Evolutionary conservation across 2,329 filamentous ascomycete genomes (phyloP), one percentile per base, ranked within the genome.

Genomic region (Endocalyx cinctus): DNA sequence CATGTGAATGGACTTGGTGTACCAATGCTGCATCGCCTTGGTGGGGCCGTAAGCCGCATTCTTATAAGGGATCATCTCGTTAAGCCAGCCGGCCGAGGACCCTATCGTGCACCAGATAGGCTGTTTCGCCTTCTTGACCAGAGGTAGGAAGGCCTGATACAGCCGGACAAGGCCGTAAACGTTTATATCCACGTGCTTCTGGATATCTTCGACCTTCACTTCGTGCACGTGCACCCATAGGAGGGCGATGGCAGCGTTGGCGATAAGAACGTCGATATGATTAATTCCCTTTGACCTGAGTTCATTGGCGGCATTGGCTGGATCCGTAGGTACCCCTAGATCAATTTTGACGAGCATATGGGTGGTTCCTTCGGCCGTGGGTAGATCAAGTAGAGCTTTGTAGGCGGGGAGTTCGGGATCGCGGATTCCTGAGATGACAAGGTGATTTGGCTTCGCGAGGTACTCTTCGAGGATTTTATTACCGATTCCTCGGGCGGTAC

Each of bases 151-250:
- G 3, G 65, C 67, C 40, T 68, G 64, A 46, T 63, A 70, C 2
- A 71, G 54, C 4, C 46, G 31, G 1, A 71, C 33, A 4, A 61
- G 46, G 1, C 62, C 66, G 16, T 60, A 47, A 1, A 65, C 46
- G 38, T 74, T 74, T 27, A 64, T 44, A 1, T 59, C 45, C 19
- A 69, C 48, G 39, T 69, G 61, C 1, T 51, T 42, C 4, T 47
- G 35, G 27, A 70, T 35, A 12, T 64, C 58, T 5, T 55, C 50
- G 5, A 60, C 46, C 6, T 63, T 51, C 17, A 54, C 52, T n/a
- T 55, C 51, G 4, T 43, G 36, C 1, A 63, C 56, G 0, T 46
- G 41, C 0, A 55, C 57, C 18, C 46, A 62, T n/a, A 43, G 13
- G 7, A 16, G 16, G 13, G 27, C 13, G 13, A 29, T 17, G 27